A percentile compares a stretch with the other conserved stretches of the same genome.
phyloP scores from a whole-genome alignment of 1,139 yeast genomes.

The Diutina scorzettiae region DNA sequence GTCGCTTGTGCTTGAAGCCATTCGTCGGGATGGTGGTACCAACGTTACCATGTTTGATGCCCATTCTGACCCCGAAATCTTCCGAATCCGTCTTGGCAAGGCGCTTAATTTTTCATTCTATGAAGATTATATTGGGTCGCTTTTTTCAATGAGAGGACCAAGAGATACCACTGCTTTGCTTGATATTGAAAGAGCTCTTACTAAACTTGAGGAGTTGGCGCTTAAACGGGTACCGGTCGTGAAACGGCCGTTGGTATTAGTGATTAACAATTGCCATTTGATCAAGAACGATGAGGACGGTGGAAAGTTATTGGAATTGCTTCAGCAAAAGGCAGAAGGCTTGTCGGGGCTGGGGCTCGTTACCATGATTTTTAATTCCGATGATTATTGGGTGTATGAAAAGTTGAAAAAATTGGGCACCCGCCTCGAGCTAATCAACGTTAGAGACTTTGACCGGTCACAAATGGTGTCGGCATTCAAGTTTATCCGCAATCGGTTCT shows the following conservation, averaged over 20 bases:
- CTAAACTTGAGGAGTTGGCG: conserved; percentile 65
- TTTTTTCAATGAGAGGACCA: conserved; percentile 77
- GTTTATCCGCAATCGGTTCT: conserved; percentile 37
- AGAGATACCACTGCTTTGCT: conserved; percentile 74
- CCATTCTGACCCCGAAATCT: conserved; percentile 78
- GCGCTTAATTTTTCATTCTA: conserved; percentile 64
- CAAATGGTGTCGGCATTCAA: conserved; percentile 49
- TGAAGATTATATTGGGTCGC: conserved; percentile 75
- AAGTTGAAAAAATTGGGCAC: conserved; percentile 64
- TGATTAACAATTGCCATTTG: conserved; percentile 66
- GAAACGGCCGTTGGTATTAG: conserved; percentile 49
- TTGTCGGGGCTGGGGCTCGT: conserved; percentile 68
- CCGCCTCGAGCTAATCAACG: conserved; percentile 59
- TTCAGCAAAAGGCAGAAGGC: conserved; percentile 76
- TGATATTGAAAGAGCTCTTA: conserved; percentile 75
- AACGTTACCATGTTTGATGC: conserved; percentile 72
- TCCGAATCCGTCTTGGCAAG: conserved; percentile 62
- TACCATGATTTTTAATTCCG: conserved; percentile 68
- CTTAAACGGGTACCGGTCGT: conserved; percentile 26
- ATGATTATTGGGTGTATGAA: conserved; percentile 83
- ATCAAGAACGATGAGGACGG: conserved; percentile 69
- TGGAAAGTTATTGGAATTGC: conserved; percentile 52
- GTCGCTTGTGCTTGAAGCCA: conserved; percentile 57
- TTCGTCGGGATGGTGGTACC: conserved; percentile 50
- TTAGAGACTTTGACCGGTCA: conserved; percentile 47